phyloP scores from a whole-genome alignment of 2,329 filamentous ascomycete genomes.

The Fusarium nematophilum region DNA sequence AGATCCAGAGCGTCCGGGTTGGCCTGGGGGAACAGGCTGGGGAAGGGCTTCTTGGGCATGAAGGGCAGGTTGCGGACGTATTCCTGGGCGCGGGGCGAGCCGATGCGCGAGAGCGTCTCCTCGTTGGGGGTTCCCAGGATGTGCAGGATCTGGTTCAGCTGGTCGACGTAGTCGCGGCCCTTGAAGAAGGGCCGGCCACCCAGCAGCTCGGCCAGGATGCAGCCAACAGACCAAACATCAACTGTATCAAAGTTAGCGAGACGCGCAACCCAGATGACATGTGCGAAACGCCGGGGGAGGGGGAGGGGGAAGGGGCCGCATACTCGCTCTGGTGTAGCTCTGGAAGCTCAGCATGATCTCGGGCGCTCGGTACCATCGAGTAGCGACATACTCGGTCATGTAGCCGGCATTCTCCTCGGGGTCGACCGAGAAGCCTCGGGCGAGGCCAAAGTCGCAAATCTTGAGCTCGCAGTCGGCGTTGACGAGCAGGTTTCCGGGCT shows the following conservation, averaged over 20 bases:
- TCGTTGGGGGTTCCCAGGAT: slow-evolving; percentile 97
- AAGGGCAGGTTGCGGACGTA: slow-evolving; percentile 96
- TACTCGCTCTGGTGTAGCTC: slow-evolving; percentile 99
- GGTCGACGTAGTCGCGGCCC: slow-evolving; percentile 98
- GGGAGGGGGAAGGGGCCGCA: slow-evolving; percentile 55
- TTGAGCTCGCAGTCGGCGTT: slow-evolving; percentile 99
- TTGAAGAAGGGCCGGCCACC: slow-evolving; percentile 99
- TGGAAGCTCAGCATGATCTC: slow-evolving; percentile 99
- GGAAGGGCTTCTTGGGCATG: slow-evolving; percentile 95
- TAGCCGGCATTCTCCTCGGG: slow-evolving; percentile 98
- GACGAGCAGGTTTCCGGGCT: slow-evolving; percentile 95
- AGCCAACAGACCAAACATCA: slow-evolving; percentile 99
- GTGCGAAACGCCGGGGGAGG: background rate
- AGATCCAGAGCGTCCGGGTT: slow-evolving; percentile 97
- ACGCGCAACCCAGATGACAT: too few species aligned
- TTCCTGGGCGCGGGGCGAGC: slow-evolving; percentile 94
- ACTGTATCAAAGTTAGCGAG: slow-evolving; percentile 67
- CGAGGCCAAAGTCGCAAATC: slow-evolving; percentile 98
- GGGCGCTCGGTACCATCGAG: slow-evolving; percentile 92
- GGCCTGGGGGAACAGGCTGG: slow-evolving; percentile 88
- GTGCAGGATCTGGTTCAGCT: slow-evolving; percentile 98
- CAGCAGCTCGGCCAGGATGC: slow-evolving; percentile 94
- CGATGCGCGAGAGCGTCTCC: slow-evolving; percentile 92
- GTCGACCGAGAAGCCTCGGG: slow-evolving; percentile 95
- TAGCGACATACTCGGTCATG: slow-evolving; percentile 99